A percentile compares a stretch with the other conserved stretches of the same genome.
Conservation (phyloP, 2,329 filamentous ascomycete species). For the Dothistroma septosporum region DNA sequence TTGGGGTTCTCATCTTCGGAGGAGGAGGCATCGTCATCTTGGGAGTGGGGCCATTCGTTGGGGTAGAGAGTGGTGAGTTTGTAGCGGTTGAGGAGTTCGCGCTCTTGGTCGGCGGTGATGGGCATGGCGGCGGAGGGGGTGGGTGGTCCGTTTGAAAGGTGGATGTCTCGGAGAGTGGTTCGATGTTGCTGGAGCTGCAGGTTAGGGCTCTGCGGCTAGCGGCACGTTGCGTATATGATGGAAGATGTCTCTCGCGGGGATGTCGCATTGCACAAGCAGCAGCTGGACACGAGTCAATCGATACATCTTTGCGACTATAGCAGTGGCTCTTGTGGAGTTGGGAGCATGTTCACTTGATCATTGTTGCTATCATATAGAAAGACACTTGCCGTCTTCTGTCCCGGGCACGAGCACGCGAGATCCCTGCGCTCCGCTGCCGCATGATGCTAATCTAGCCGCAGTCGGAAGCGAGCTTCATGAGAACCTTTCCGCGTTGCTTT, state of each 20-base stretch:
- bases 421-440: not conserved
- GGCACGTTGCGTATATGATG: too few relatives aligned
- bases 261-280: too few relatives aligned
- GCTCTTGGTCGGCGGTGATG: slow-evolving; percentile 65
- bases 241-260: too few relatives aligned
- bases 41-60: slow-evolving; percentile 73
- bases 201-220: not conserved
- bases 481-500: slow-evolving; percentile 3
- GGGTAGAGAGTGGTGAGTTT: slow-evolving; percentile 55
- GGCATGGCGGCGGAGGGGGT: slow-evolving; percentile 26
- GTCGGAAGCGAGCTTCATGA: not conserved
- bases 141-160: too few relatives aligned
- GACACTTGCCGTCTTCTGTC: slow-evolving; percentile 1
- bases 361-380: not conserved
- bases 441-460: not conserved
- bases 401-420: not conserved
- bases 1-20: slow-evolving; percentile 25
- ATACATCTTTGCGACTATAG: not conserved
- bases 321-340: not conserved
- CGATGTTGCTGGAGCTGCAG: not conserved
- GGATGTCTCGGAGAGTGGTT: not conserved
- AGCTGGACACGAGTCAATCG: too few relatives aligned
- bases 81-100: slow-evolving; percentile 82
- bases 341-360: not conserved
- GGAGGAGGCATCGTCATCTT: slow-evolving; percentile 41